These are phyloP conservation scores for Mycosphaerella arachidis DNA, from an alignment of 2,329 filamentous ascomycete genomes.

Conservation along the genomic window DNA sequence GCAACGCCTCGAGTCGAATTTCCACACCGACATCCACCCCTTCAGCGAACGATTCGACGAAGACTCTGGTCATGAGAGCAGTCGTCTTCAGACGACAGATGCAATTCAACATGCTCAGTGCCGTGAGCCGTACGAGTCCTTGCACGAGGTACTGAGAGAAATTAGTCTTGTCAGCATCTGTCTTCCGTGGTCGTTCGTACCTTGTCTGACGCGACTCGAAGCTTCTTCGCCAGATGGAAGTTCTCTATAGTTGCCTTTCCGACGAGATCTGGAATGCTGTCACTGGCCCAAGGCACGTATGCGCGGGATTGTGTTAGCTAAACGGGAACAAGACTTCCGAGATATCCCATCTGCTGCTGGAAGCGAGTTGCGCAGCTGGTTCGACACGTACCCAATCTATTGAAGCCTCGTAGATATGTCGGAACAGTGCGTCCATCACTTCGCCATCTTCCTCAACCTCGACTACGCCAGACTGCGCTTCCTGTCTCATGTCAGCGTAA, in stretches of 20 bases:
- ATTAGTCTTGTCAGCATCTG: neutral
- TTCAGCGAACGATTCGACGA: neutral
- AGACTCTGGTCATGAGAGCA: neutral
- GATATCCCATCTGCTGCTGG: no score
- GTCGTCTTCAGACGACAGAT: neutral
- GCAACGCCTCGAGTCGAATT: no score
- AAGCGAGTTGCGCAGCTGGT: no score
- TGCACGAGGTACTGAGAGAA: neutral
- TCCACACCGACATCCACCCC: neutral
- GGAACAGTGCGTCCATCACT: constrained; percentile 1
- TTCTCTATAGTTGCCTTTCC: neutral
- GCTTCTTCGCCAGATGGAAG: neutral
- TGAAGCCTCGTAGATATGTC: neutral
- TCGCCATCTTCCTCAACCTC: neutral
- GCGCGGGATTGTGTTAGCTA: no score
- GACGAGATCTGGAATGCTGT: neutral
- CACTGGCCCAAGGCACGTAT: no score
- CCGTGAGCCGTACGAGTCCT: neutral
- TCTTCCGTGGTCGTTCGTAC: neutral
- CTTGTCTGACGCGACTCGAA: neutral
- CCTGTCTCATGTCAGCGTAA: neutral
- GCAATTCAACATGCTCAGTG: neutral
- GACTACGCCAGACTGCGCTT: neutral
- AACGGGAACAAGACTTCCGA: no score
- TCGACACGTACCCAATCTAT: neutral